These are phyloP conservation scores for Phytomonas francai DNA, from an alignment of 208 protist genomes.

Conservation along the genomic window DNA sequence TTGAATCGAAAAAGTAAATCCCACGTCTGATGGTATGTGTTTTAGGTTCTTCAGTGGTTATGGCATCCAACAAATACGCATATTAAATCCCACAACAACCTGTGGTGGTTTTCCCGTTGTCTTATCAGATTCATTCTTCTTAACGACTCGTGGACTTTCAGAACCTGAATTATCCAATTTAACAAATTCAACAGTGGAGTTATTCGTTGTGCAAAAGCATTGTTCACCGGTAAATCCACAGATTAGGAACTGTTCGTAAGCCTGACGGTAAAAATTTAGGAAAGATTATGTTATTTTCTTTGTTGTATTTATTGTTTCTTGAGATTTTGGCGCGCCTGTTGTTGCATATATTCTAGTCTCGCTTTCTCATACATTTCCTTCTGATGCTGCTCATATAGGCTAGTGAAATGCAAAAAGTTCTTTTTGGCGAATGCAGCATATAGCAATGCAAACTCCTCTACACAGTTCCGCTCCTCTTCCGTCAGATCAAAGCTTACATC, in stretches of 20 bases:
- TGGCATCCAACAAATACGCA: not conserved
- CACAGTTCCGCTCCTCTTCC: constrained; percentile 57
- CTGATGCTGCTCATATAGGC: constrained; percentile 72
- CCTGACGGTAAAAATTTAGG: not conserved
- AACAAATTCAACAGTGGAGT: not conserved
- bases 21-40: not conserved
- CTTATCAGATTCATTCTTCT: not conserved
- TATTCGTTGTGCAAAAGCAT: not conserved
- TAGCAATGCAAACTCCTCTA: constrained; percentile 75
- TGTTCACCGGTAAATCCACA: not conserved
- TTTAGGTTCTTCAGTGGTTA: not conserved
- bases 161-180: not conserved
- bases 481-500: constrained; percentile 40
- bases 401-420: constrained; percentile 50
- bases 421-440: constrained; percentile 62
- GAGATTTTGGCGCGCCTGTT: constrained; percentile 50
- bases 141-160: not conserved
- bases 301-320: constrained; percentile 26
- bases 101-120: not conserved
- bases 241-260: not conserved
- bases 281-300: not conserved
- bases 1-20: not conserved
- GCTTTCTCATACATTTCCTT: constrained; percentile 59
- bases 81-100: not conserved
- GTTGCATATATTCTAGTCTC: constrained; percentile 47